Conservation (phyloP, 345 rosid species). For the Linum lewisii region DNA sequence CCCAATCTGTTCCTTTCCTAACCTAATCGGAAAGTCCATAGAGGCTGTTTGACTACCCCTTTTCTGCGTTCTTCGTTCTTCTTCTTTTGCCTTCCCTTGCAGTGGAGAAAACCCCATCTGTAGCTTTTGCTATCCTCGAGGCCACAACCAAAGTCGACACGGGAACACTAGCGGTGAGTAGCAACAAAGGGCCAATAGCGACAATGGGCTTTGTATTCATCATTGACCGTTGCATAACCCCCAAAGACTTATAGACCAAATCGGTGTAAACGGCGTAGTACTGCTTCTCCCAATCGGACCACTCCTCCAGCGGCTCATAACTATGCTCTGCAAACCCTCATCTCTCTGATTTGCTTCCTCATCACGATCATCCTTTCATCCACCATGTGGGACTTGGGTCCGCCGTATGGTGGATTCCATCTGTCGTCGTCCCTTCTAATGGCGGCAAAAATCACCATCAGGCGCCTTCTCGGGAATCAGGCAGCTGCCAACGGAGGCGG, state of each 20-base stretch:
- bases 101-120: conserved; percentile 8
- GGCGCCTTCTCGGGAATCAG: neutral
- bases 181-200: conserved; percentile 30
- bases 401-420: neutral
- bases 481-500: neutral
- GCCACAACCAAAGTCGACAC: conserved; percentile 7
- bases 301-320: conserved; percentile 50
- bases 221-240: conserved; percentile 38
- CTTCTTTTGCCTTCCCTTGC: no score
- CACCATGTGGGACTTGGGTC: conserved; percentile 13
- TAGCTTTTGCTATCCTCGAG: neutral
- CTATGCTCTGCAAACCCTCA: conserved; percentile 55
- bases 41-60: no score
- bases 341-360: conserved; percentile 42
- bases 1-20: no score
- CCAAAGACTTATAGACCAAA: conserved; percentile 37
- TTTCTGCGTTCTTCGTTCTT: no score
- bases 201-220: conserved; percentile 53
- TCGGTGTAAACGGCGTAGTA: conserved; percentile 37
- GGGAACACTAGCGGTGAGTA: conserved; percentile 6
- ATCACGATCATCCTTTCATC: conserved; percentile 56
- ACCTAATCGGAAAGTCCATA: no score
- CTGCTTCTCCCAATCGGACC: conserved; percentile 75
- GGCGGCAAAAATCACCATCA: neutral
- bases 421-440: neutral